Evolutionary conservation across 2,329 filamentous ascomycete genomes (phyloP).

Genomic region (Fusarium austroafricanum): DNA sequence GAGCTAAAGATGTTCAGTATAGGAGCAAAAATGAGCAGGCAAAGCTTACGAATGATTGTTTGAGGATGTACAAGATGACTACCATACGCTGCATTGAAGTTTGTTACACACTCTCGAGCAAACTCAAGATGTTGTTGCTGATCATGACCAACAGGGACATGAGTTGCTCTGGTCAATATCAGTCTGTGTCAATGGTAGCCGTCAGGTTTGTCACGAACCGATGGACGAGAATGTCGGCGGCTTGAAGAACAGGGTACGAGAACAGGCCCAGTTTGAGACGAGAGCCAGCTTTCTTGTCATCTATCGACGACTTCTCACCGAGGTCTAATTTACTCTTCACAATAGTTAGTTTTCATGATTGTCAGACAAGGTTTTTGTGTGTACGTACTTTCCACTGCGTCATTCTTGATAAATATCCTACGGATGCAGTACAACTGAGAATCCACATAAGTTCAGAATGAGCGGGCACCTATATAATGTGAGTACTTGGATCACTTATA

Average conservation of each 20-base stretch:
- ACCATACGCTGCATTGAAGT: conserved; percentile 84
- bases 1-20: conserved; percentile 60
- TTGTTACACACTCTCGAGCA: conserved; percentile 83
- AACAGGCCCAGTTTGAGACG: conserved; percentile 87
- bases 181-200: neutral
- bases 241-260: conserved; percentile 95
- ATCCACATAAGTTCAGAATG: conserved; percentile 98
- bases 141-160: conserved; percentile 97
- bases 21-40: neutral
- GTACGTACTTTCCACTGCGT: conserved; percentile 91
- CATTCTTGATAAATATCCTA: conserved; percentile 97
- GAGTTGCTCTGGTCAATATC: conserved; percentile 72
- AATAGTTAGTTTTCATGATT: conserved; percentile 1
- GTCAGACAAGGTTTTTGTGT: neutral
- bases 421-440: conserved; percentile 88
- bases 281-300: conserved; percentile 69
- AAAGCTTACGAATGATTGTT: conserved; percentile 73
- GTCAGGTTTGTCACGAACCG: conserved; percentile 57
- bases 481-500: neutral
- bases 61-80: conserved; percentile 73
- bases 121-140: conserved; percentile 96
- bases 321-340: conserved; percentile 78
- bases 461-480: conserved; percentile 68
- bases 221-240: conserved; percentile 92
- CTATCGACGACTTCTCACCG: conserved; percentile 65